These are phyloP conservation scores for Dacryopinax spathularia DNA, from an alignment of 768 basidiomycete genomes.

Conservation along the genomic window DNA sequence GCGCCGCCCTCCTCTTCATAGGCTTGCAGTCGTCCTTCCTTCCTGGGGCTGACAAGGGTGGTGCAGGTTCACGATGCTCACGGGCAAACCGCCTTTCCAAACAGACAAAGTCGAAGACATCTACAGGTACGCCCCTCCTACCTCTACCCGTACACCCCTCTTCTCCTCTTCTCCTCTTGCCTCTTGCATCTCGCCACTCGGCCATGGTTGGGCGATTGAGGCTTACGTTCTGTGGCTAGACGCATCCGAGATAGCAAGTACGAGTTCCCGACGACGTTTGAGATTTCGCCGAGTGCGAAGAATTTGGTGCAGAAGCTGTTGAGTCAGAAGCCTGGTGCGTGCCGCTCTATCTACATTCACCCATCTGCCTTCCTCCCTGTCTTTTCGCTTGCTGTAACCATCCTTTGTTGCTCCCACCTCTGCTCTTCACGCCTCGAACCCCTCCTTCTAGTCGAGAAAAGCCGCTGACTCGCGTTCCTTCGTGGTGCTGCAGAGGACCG, in stretches of 20 bases:
- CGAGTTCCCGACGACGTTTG: slow-evolving; percentile 69
- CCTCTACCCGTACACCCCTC: too few relatives aligned
- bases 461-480: background rate
- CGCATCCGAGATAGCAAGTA: slow-evolving; percentile 91
- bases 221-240: too few relatives aligned
- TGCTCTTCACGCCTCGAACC: too few relatives aligned
- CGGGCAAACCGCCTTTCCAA: slow-evolving; percentile 96
- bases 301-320: slow-evolving; percentile 73
- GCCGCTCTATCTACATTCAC: background rate
- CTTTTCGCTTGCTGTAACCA: too few relatives aligned
- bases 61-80: slow-evolving; percentile 63
- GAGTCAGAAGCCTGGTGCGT: slow-evolving; percentile 54
- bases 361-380: too few relatives aligned
- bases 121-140: slow-evolving; percentile 54
- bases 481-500: slow-evolving; percentile 35
- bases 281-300: slow-evolving; percentile 55
- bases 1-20: background rate
- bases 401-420: too few relatives aligned
- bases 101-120: slow-evolving; percentile 96
- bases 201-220: too few relatives aligned
- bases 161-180: too few relatives aligned
- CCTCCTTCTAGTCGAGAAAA: too few relatives aligned
- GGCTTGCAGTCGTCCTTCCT: background rate
- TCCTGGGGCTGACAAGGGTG: background rate
- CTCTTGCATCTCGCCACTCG: too few relatives aligned